These are phyloP conservation scores for Eutrema salsugineum DNA, from an alignment of 441 rosid genomes.

Conservation along the genomic window DNA sequence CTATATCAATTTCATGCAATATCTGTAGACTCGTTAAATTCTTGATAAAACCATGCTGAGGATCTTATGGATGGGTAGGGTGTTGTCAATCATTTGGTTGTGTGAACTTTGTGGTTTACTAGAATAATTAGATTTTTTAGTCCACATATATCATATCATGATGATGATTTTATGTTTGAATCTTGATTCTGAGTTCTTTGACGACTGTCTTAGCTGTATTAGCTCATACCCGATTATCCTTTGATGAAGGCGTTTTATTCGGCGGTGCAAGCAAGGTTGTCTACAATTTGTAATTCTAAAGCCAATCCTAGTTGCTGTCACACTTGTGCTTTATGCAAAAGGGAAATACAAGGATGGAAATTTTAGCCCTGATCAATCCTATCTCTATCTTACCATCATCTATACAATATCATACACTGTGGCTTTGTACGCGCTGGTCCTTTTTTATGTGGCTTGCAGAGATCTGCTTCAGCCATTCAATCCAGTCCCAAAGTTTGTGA, in stretches of 20 bases:
- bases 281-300: slow-evolving; percentile 90
- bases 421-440: slow-evolving; percentile 78
- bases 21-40: neutral
- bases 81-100: neutral
- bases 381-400: slow-evolving; percentile 82
- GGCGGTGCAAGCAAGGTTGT: slow-evolving; percentile 96
- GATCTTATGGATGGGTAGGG: neutral
- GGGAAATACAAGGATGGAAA: slow-evolving; percentile 94
- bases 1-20: neutral
- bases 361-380: slow-evolving; percentile 74
- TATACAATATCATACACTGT: slow-evolving; percentile 79
- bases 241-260: slow-evolving; percentile 72
- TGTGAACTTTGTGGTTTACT: neutral
- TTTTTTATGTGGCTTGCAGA: slow-evolving; percentile 88
- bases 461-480: slow-evolving; percentile 94
- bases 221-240: slow-evolving; percentile 1
- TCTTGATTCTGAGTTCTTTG: neutral
- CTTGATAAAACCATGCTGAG: neutral
- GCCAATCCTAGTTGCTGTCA: slow-evolving; percentile 80
- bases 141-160: neutral
- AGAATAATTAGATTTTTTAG: neutral
- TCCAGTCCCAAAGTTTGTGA: slow-evolving; percentile 89
- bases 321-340: slow-evolving; percentile 75
- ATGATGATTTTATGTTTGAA: neutral
- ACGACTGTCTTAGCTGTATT: slow-evolving; percentile 14